A percentile compares a stretch with the other conserved stretches of the same genome.
These are phyloP conservation scores for Aureobasidium leucospermi DNA, from an alignment of 2,329 filamentous ascomycete species.

Conservation along the genomic window DNA sequence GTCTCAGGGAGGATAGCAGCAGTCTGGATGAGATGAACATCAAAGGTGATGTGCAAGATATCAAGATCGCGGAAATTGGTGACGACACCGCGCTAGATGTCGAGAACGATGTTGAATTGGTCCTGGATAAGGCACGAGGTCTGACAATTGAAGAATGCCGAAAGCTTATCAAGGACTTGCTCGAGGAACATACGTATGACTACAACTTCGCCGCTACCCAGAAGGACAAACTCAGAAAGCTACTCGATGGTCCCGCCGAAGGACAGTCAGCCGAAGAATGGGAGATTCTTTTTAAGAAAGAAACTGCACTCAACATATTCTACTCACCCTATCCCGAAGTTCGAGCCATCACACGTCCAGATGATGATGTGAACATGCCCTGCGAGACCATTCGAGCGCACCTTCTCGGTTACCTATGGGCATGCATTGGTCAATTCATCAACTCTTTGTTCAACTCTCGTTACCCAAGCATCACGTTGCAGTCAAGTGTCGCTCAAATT, in stretches of 20 bases:
- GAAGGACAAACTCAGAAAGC: neutral
- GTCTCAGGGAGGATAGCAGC: no score
- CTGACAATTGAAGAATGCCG: neutral
- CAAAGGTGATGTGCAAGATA: no score
- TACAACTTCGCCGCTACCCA: neutral
- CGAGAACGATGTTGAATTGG: neutral
- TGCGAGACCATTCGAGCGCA: conserved; percentile 28
- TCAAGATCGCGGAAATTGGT: neutral
- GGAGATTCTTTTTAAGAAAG: conserved; percentile 71
- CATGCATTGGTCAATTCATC: conserved; percentile 23
- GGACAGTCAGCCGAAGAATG: conserved; percentile 53
- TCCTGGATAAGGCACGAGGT: neutral
- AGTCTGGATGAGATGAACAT: no score
- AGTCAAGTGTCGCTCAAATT: conserved; percentile 41
- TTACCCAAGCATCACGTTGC: conserved; percentile 19
- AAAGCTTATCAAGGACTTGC: neutral
- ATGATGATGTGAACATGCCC: conserved; percentile 20
- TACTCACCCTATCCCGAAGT: conserved; percentile 22
- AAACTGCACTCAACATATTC: conserved; percentile 13
- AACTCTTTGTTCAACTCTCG: conserved; percentile 27
- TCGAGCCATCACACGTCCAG: conserved; percentile 18
- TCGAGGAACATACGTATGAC: neutral
- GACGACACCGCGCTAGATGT: neutral
- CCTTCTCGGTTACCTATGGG: conserved; percentile 25
- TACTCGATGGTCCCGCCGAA: conserved; percentile 5